Conservation (phyloP, 177 flowering plant genomes). For the Vitis hybrid region DNA sequence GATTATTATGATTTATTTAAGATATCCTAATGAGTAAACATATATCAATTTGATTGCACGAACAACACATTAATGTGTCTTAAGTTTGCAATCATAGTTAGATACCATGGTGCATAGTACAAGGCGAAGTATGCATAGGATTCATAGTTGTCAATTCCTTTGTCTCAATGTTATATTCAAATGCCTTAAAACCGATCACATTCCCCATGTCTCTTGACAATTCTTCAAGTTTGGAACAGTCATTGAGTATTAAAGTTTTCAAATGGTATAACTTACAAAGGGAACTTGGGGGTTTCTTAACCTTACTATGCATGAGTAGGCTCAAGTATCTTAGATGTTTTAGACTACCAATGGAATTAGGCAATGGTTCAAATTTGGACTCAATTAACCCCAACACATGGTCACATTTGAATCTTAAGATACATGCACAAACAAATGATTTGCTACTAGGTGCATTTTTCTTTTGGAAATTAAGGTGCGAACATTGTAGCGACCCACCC, state of each 20-base stretch:
- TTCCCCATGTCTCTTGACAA: background rate
- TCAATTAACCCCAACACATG: background rate
- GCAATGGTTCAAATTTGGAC: background rate
- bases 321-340: conserved; percentile 12
- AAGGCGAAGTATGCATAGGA: too few relatives aligned
- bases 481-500: background rate
- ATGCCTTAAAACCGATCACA: background rate
- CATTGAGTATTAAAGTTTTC: background rate
- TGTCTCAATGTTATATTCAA: background rate
- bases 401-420: background rate
- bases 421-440: background rate
- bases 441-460: background rate
- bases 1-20: too few relatives aligned
- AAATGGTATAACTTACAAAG: conserved; percentile 5
- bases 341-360: background rate
- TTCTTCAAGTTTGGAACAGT: background rate
- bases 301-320: background rate
- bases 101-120: too few relatives aligned
- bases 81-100: too few relatives aligned
- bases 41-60: too few relatives aligned
- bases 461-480: background rate
- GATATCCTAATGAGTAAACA: too few relatives aligned
- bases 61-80: too few relatives aligned
- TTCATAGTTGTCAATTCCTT: too few relatives aligned
- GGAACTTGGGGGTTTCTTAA: background rate